A percentile compares a stretch with the other conserved stretches of the same genome.
Evolutionary conservation across 148 eudicot genomes (phyloP).

Genomic region (Agrostemma githago): DNA sequence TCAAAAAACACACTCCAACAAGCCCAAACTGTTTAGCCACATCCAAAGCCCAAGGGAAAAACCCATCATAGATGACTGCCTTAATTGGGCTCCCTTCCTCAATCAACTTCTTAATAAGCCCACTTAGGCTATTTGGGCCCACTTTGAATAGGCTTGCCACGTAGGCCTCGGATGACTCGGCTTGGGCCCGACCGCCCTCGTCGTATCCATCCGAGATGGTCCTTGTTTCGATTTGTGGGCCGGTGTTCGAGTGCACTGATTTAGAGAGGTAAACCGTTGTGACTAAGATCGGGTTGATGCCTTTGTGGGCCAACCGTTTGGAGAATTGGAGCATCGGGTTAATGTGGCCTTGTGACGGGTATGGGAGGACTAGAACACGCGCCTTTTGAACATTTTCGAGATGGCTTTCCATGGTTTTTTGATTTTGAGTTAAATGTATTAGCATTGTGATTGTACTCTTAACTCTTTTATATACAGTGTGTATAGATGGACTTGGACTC

Average conservation of each 20-base stretch:
- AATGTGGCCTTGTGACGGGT: slow-evolving; percentile 61
- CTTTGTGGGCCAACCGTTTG: slow-evolving; percentile 48
- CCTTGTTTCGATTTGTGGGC: slow-evolving; percentile 26
- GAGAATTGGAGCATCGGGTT: slow-evolving; percentile 58
- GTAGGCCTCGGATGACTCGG: slow-evolving; percentile 28
- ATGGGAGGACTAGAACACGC: slow-evolving; percentile 48
- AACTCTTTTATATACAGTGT: not conserved
- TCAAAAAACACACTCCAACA: slow-evolving; percentile 39
- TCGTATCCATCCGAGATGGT: slow-evolving; percentile 53
- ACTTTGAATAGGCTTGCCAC: slow-evolving; percentile 23
- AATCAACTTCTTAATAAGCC: slow-evolving; percentile 27
- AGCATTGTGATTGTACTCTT: not conserved
- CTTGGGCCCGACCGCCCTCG: slow-evolving; percentile 34
- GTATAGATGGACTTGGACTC: not conserved
- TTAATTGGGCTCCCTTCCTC: slow-evolving; percentile 30
- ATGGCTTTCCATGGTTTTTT: slow-evolving; percentile 18
- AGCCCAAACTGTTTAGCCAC: slow-evolving; percentile 41
- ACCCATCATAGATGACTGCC: slow-evolving; percentile 44
- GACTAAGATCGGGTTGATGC: slow-evolving; percentile 37
- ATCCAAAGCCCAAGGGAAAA: slow-evolving; percentile 57
- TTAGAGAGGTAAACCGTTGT: slow-evolving; percentile 33
- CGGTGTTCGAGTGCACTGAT: slow-evolving; percentile 26
- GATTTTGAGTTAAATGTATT: not conserved
- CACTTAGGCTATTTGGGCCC: slow-evolving; percentile 31
- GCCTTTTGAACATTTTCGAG: slow-evolving; percentile 17